Evolutionary conservation across 805 yeast genomes (phyloP).

Genomic region (Lipomyces yamanashiensis): DNA sequence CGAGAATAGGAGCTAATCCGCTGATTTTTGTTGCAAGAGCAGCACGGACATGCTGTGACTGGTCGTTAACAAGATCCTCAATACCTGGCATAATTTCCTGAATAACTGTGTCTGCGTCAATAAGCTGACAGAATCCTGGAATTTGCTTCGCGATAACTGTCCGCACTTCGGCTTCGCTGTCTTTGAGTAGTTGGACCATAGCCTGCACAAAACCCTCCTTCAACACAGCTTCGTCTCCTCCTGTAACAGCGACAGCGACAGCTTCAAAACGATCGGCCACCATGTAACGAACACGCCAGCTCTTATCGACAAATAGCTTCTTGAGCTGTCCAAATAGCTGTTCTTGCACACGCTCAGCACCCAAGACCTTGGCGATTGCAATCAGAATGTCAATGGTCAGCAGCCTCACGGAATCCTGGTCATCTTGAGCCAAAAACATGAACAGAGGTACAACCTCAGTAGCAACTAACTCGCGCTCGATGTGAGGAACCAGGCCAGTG

Average conservation of each 20-base stretch:
- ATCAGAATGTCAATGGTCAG: conserved; percentile 86
- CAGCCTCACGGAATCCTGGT: conserved; percentile 93
- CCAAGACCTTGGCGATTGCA: conserved; percentile 60
- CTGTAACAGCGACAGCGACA: conserved; percentile 64
- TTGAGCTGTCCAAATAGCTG: conserved; percentile 54
- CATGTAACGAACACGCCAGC: conserved; percentile 98
- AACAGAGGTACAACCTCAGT: conserved; percentile 38
- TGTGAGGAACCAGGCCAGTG: conserved; percentile 25
- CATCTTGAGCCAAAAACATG: conserved; percentile 60
- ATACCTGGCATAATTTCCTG: conserved; percentile 81
- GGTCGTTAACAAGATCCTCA: conserved; percentile 82
- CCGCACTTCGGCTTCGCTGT: conserved; percentile 95
- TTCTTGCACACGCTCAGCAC: conserved; percentile 35
- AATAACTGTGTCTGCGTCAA: conserved; percentile 57
- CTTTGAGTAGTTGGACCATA: conserved; percentile 78
- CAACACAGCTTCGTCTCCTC: conserved; percentile 52
- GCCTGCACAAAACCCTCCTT: conserved; percentile 66
- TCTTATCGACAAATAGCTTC: conserved; percentile 79
- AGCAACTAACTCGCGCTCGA: conserved; percentile 32
- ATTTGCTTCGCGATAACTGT: conserved; percentile 92
- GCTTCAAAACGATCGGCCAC: conserved; percentile 91
- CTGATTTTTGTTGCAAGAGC: conserved; percentile 89
- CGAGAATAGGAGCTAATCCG: conserved; percentile 80
- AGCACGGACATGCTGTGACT: conserved; percentile 90
- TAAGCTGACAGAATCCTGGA: conserved; percentile 54